These are phyloP conservation scores for Plasmodium sp. DNA, from an alignment of 169 alveolate genomes.

Conservation along the genomic window DNA sequence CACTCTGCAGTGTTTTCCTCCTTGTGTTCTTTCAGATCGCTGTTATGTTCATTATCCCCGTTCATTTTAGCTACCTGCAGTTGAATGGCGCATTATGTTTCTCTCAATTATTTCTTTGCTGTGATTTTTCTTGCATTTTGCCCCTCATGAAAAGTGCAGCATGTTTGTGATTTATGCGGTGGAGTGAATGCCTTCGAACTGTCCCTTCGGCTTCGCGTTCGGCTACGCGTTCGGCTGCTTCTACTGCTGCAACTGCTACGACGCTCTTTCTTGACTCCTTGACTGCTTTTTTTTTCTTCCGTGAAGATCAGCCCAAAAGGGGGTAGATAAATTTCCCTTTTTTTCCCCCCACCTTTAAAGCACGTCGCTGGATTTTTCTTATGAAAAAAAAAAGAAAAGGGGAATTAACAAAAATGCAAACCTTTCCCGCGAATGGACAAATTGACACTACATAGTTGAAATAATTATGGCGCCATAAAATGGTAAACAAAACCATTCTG, in stretches of 20 bases:
- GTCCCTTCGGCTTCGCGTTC: not conserved
- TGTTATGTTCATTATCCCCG: not conserved
- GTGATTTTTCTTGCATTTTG: not conserved
- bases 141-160: not conserved
- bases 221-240: not conserved
- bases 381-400: not conserved
- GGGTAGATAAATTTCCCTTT: not conserved
- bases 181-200: not conserved
- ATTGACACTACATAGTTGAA: not conserved
- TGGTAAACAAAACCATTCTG: not conserved
- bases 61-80: constrained; percentile 4
- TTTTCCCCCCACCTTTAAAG: not conserved
- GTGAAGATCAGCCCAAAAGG: not conserved
- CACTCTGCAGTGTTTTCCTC: constrained; percentile 1
- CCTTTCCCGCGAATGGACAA: not conserved
- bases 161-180: not conserved
- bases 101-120: not conserved
- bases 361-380: not conserved
- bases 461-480: not conserved
- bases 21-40: constrained; percentile 1
- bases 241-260: not conserved
- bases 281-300: not conserved
- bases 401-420: not conserved
- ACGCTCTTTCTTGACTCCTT: not conserved
- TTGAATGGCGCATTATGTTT: not conserved